A percentile compares a stretch with the other conserved stretches of the same genome.
Conservation (phyloP, 2,329 filamentous ascomycete genomes). For the Pestalotiopsis sp. region DNA sequence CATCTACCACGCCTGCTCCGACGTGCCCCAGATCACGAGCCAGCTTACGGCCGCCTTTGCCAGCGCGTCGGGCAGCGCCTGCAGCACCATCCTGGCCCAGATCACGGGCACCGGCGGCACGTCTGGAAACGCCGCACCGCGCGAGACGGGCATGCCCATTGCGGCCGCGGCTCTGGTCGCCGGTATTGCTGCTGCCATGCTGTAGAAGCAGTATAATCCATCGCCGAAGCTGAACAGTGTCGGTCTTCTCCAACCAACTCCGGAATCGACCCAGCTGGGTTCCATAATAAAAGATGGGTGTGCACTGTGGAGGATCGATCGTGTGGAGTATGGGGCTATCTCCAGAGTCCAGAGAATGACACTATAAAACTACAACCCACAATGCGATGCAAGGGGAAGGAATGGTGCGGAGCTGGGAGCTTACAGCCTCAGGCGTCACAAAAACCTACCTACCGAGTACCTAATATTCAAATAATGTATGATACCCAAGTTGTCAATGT, state of each 20-base stretch:
- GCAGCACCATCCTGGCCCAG: slow-evolving; percentile 6
- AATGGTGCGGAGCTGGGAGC: not conserved
- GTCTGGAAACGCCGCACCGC: slow-evolving; percentile 2
- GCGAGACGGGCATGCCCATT: slow-evolving; percentile 2
- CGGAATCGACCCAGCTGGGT: not conserved
- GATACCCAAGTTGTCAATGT: not conserved
- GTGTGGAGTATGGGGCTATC: not conserved
- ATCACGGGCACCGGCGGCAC: not conserved
- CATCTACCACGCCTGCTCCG: slow-evolving; percentile 6
- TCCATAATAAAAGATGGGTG: not conserved
- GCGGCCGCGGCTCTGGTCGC: slow-evolving; percentile 1
- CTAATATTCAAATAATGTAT: not conserved
- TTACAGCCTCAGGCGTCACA: not conserved
- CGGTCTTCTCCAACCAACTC: not conserved
- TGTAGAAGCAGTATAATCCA: not conserved
- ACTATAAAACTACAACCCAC: not conserved
- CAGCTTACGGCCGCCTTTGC: slow-evolving; percentile 1
- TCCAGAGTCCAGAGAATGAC: not conserved
- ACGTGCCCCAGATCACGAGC: slow-evolving; percentile 1
- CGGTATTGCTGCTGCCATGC: not conserved
- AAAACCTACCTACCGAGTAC: not conserved
- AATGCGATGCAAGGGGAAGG: not conserved
- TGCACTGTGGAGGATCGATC: not conserved
- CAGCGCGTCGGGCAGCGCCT: not conserved
- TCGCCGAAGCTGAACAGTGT: not conserved